Conservation (phyloP, 2,329 filamentous ascomycete species). For the Xylariaceae sp. region DNA sequence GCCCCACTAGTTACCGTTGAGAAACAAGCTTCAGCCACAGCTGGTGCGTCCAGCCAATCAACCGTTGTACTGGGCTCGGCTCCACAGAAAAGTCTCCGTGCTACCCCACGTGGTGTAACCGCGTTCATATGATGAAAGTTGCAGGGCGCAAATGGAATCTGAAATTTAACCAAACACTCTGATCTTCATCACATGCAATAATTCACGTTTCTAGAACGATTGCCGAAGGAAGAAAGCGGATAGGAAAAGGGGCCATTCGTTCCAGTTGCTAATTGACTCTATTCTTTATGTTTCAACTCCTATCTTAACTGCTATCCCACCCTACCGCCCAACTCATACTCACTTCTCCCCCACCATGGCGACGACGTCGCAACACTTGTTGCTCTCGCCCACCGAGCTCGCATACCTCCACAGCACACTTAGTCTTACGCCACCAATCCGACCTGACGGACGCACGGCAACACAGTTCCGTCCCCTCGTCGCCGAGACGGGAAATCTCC, state of each 20-base stretch:
- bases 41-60: slow-evolving; percentile 10
- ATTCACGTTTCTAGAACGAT: not conserved
- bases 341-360: slow-evolving; percentile 18
- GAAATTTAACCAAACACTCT: too few species aligned
- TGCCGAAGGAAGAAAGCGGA: not conserved
- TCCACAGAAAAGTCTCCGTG: slow-evolving; percentile 21
- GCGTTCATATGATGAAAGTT: slow-evolving; percentile 1
- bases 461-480: slow-evolving; percentile 86
- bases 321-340: not conserved
- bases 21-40: slow-evolving; percentile 21
- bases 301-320: too few species aligned
- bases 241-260: not conserved
- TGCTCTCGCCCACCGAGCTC: slow-evolving; percentile 91
- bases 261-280: too few species aligned
- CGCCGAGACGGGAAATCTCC: slow-evolving; percentile 85
- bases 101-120: slow-evolving; percentile 15
- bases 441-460: slow-evolving; percentile 75
- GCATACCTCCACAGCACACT: slow-evolving; percentile 91
- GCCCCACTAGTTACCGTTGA: slow-evolving; percentile 7
- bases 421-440: slow-evolving; percentile 73
- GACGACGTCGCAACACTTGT: slow-evolving; percentile 62
- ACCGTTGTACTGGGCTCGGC: slow-evolving; percentile 14
- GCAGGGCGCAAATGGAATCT: not conserved
- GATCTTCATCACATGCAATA: not conserved
- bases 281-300: too few species aligned